Evolutionary conservation across 2,329 filamentous ascomycete genomes (phyloP), one percentile per base, ranked within the genome.

Genomic region (Ophiostoma sp.): DNA sequence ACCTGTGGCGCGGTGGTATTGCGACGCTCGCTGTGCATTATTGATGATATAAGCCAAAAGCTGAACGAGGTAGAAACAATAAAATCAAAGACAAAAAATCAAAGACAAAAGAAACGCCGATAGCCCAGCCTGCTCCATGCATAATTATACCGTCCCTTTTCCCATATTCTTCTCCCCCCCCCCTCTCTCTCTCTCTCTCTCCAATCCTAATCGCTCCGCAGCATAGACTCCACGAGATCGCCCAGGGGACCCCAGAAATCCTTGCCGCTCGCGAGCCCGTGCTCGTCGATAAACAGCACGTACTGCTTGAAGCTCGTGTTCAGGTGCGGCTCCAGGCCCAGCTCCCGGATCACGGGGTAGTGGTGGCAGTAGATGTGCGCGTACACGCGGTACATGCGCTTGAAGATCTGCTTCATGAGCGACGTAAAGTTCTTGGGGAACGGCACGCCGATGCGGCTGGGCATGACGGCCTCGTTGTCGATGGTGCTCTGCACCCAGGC

Each of bases 251-350:
- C 95, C 90, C 94, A 99, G 83, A 94, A 99, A 80, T 99, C 95
- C 81, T 96, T 94, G 68, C 94, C 95, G 77, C 89, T 96, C 36
- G 93, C 93, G 75, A 99, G 82, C 75, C 88, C 89, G 81, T 98
- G 95, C 85, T 99, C 96, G 79, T 99, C 94, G 75, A 99, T 93
- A 81, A 99, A 99, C 71, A 99, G 86, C 73, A 99, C 95, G 78
- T 98, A 99, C 81, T 99, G 95, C 86, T 99, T 99, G 88, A 99
- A 99, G 81, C 93, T 96, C 17, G 95, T 99, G 82, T 99, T 99
- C 74, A 99, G 87, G 80, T 99, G 95, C 64, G 96, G 94, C 81
- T 99, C 95, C 71, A 99, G 86, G 31, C 95, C 95, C 54, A 99
- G 87, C 79, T 97, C 93, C 71, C 96, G 91, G 75, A 99, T 90